phyloP scores from a whole-genome alignment of 257 asterid genomes.

The Jacaranda mimosifolia region DNA sequence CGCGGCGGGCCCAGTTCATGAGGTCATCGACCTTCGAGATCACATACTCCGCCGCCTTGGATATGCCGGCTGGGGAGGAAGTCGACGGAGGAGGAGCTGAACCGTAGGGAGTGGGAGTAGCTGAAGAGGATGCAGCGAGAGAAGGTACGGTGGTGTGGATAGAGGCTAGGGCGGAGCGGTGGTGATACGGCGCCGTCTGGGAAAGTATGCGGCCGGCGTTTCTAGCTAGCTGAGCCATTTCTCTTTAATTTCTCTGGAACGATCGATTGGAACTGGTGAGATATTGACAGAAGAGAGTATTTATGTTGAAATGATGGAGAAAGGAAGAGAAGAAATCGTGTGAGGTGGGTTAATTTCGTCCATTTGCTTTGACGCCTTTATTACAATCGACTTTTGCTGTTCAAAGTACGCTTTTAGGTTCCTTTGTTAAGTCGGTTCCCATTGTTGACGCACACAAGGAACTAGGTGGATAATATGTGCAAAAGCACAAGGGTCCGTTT shows the following conservation, averaged over 20 bases:
- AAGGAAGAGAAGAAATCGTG: neutral
- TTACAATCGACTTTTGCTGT: neutral
- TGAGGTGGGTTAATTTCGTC: constrained; percentile 39
- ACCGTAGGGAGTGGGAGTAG: constrained; percentile 73
- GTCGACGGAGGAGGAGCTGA: constrained; percentile 75
- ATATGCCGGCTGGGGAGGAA: constrained; percentile 73
- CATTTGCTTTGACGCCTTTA: neutral
- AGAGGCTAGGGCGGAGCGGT: constrained; percentile 68
- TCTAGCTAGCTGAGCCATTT: constrained; percentile 82
- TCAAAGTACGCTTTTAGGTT: neutral
- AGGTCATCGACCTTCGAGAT: constrained; percentile 95
- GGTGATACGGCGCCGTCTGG: constrained; percentile 58
- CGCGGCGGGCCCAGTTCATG: constrained; percentile 95
- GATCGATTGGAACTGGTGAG: neutral
- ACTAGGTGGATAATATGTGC: too few relatives aligned
- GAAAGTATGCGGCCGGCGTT: constrained; percentile 62
- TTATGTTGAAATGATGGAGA: neutral
- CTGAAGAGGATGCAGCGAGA: constrained; percentile 55
- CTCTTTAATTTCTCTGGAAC: neutral
- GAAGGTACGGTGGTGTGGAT: constrained; percentile 87
- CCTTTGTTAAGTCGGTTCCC: neutral
- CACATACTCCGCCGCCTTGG: constrained; percentile 89
- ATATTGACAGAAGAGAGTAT: neutral
- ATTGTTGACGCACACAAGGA: too few relatives aligned
- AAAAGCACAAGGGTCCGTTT: too few relatives aligned